Percentiles rank a stretch among this genome's conserved stretches.
phyloP scores from a whole-genome alignment of 352 stramenopile species.

The Phytophthora foliorum region DNA sequence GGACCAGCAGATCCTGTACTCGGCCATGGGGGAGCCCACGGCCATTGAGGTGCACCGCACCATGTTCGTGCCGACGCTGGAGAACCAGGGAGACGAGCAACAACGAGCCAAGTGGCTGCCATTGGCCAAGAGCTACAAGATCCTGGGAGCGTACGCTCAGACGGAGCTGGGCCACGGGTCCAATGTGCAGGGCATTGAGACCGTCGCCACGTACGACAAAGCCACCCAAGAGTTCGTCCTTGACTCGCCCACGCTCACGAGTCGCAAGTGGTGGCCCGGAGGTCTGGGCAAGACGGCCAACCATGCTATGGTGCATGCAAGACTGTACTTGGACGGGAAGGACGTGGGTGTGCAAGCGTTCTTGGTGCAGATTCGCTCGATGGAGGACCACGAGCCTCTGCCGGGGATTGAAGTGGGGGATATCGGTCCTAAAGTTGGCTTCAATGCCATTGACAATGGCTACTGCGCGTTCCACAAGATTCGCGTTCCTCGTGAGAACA shows the following conservation, averaged over 20 bases:
- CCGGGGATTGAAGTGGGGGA: conserved; percentile 22
- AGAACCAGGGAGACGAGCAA: conserved; percentile 66
- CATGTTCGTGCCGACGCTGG: conserved; percentile 58
- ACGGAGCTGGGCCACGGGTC: conserved; percentile 96
- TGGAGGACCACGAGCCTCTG: conserved; percentile 20
- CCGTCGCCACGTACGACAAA: conserved; percentile 92
- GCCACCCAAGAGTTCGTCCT: conserved; percentile 93
- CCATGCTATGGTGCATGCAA: conserved; percentile 22
- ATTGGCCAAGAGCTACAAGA: conserved; percentile 67
- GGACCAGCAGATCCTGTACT: conserved; percentile 52
- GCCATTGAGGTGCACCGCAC: conserved; percentile 58
- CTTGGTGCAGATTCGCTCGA: conserved; percentile 28
- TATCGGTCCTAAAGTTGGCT: conserved; percentile 24
- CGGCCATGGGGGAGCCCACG: conserved; percentile 54
- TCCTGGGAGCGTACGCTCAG: conserved; percentile 95
- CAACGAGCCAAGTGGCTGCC: conserved; percentile 77
- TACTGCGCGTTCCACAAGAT: conserved; percentile 35
- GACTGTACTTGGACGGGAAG: conserved; percentile 26
- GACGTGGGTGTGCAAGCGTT: conserved; percentile 31
- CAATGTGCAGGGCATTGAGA: conserved; percentile 75
- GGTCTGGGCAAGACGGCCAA: conserved; percentile 28
- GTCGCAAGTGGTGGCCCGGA: conserved; percentile 95
- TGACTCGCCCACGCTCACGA: conserved; percentile 94
- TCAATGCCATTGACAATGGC: conserved; percentile 18
- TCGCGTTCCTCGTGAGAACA: conserved; percentile 26